These are phyloP conservation scores for Remersonia thermophila DNA, from an alignment of 2,329 filamentous ascomycete species.

Conservation along the genomic window DNA sequence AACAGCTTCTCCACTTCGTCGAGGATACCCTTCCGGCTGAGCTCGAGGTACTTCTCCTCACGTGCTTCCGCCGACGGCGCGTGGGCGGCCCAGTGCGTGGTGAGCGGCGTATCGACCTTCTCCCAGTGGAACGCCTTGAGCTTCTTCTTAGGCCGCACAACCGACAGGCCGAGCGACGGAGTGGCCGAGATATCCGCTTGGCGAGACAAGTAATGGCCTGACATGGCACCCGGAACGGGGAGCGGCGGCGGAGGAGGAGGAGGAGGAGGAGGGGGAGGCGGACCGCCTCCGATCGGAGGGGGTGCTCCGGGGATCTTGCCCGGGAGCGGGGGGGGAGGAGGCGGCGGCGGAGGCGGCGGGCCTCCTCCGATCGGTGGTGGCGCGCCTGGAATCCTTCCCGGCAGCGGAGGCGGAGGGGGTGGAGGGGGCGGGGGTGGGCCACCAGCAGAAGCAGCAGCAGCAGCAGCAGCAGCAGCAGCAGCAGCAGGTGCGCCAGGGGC, in stretches of 20 bases:
- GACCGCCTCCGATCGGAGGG: slow-evolving; percentile 17
- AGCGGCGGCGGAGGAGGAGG: slow-evolving; percentile 45
- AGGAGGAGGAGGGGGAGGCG: slow-evolving; percentile 21
- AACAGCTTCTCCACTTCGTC: slow-evolving; percentile 97
- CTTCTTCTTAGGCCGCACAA: slow-evolving; percentile 93
- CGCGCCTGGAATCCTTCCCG: slow-evolving; percentile 29
- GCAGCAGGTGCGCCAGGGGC: slow-evolving; percentile 24
- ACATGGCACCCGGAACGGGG: slow-evolving; percentile 49
- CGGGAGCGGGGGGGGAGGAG: slow-evolving; percentile 34
- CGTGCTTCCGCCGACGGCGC: slow-evolving; percentile 75
- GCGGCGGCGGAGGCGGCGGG: slow-evolving; percentile 3
- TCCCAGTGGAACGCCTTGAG: slow-evolving; percentile 99
- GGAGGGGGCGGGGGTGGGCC: slow-evolving; percentile 5
- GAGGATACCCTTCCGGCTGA: slow-evolving; percentile 86
- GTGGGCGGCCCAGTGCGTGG: slow-evolving; percentile 85
- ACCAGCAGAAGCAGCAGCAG: no score
- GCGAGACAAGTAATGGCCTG: slow-evolving; percentile 64
- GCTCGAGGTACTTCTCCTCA: slow-evolving; percentile 90
- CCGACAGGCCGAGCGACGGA: slow-evolving; percentile 56
- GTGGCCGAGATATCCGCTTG: slow-evolving; percentile 41
- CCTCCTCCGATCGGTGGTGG: slow-evolving; percentile 20
- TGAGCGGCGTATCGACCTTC: slow-evolving; percentile 85
- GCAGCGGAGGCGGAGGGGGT: slow-evolving; percentile 31
- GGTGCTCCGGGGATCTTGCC: slow-evolving; percentile 28
- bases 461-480: no score